Evolutionary conservation across 176 grass and related monocot species (phyloP), one percentile per base, ranked within the genome.

Genomic region (Luzula sylvatica): DNA sequence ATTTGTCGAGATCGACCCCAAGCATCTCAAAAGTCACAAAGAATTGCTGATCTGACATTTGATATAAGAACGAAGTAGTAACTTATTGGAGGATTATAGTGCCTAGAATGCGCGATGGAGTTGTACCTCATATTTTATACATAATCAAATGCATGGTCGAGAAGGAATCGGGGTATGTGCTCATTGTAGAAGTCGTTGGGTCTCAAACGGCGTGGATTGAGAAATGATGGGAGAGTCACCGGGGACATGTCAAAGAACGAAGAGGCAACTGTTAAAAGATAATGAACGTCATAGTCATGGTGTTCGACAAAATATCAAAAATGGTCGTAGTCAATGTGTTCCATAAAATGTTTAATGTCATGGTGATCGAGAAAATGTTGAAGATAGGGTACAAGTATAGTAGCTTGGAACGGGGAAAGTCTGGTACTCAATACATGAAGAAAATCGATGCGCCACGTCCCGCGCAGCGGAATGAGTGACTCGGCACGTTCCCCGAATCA

Each of bases 201-300:
- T n/a, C 14, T 3, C 11, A 7, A 15, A 60, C 52, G 53, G 26
- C 15, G 1, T 61, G 63, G 11, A 7, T 67, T 16, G 29, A 58
- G 42, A 24, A 14, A 74, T 74, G 71, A 23, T 74, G 26, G 61
- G 66, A 41, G 71, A 74, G 24, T 26, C 61, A 1, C 26, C 61
- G 1, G n/a, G 41, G 11, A 74, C 28, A 18, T 38, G 24, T 9
- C 15, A 2, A 17, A 74, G 57, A 50, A 49, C 40, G 6, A 40
- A 57, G 5, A 22, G 51, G 38, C 71, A 66, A 2, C 7, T 8
- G n/a, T n/a, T n/a, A n/a, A n/a, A n/a, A n/a, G n/a, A n/a, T n/a
- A n/a, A n/a, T n/a, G n/a, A n/a, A n/a, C n/a, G n/a, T n/a, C n/a
- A n/a, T n/a, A n/a, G n/a, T n/a, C n/a, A n/a, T n/a, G n/a, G n/a